Evolutionary conservation across 768 basidiomycete species (phyloP).

Genomic region (Cystofilobasidium bisporidii): DNA sequence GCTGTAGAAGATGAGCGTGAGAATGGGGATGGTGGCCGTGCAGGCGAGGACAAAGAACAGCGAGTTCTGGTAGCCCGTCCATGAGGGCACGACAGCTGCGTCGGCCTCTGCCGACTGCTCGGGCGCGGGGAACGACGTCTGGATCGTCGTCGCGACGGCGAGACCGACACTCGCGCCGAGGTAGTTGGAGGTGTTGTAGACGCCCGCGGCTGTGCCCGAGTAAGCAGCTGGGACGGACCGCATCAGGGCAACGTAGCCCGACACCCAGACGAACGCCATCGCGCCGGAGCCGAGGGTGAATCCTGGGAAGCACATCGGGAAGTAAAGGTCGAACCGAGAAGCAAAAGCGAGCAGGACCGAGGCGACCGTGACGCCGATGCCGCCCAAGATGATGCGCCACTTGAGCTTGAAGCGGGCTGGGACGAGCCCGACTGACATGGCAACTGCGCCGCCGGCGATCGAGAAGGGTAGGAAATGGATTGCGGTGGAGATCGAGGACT

Average conservation of each 20-base stretch:
- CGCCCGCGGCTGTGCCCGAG: conserved; percentile 31
- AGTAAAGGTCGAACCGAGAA: neutral
- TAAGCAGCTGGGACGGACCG: conserved; percentile 27
- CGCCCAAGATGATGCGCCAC: neutral
- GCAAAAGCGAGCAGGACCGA: conserved; percentile 6
- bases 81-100: neutral
- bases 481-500: conserved; percentile 9
- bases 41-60: neutral
- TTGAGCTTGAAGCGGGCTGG: neutral
- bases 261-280: neutral
- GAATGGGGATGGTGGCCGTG: neutral
- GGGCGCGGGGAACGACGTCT: neutral
- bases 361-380: neutral
- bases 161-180: conserved; percentile 6
- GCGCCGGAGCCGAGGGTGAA: conserved; percentile 11
- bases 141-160: neutral
- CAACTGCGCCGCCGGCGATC: conserved; percentile 2
- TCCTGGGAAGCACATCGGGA: neutral
- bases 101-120: neutral
- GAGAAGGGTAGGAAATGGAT: conserved; percentile 13
- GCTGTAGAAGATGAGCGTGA: conserved; percentile 3
- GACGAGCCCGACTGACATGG: neutral
- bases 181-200: conserved; percentile 8
- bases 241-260: conserved; percentile 10
- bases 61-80: neutral